These are phyloP conservation scores for Tetraselmis striata DNA, from an alignment of 139 green algal genomes.

Conservation along the genomic window DNA sequence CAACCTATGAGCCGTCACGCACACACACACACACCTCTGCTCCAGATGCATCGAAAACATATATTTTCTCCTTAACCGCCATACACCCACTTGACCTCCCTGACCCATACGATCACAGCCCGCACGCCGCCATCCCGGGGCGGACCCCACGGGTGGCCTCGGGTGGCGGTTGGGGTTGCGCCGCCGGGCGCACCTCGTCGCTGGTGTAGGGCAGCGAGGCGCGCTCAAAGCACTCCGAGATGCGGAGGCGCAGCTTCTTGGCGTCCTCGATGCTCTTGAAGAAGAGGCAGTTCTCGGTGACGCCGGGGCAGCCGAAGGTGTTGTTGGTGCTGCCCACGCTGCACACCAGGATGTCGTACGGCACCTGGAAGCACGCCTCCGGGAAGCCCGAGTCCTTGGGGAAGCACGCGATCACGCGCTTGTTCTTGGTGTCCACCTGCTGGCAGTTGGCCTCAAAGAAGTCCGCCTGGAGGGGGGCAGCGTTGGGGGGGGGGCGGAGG, in stretches of 20 bases:
- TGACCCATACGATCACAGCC: no score
- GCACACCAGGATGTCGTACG: slow-evolving; percentile 75
- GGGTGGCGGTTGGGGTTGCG: slow-evolving; percentile 8
- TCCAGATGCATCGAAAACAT: no score
- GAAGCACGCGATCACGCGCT: slow-evolving; percentile 78
- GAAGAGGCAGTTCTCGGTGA: slow-evolving; percentile 75
- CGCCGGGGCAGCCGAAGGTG: slow-evolving; percentile 84
- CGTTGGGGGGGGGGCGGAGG: no score
- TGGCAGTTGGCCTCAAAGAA: slow-evolving; percentile 83
- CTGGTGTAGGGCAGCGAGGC: slow-evolving; percentile 67
- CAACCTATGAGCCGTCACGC: no score
- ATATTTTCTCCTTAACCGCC: no score
- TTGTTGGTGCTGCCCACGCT: slow-evolving; percentile 79
- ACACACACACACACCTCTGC: no score
- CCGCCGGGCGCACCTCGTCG: no score
- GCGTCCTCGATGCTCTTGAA: slow-evolving; percentile 88
- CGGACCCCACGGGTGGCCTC: no score
- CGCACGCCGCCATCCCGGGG: no score
- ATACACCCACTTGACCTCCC: no score
- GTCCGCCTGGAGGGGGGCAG: slow-evolving; percentile 56
- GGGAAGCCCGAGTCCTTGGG: slow-evolving; percentile 68
- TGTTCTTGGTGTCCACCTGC: slow-evolving; percentile 60
- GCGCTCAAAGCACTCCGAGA: slow-evolving; percentile 86
- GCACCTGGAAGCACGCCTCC: slow-evolving; percentile 81
- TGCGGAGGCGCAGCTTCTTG: slow-evolving; percentile 49